Conservation (phyloP, 306 rosid genomes). For the Prunus armeniaca region DNA sequence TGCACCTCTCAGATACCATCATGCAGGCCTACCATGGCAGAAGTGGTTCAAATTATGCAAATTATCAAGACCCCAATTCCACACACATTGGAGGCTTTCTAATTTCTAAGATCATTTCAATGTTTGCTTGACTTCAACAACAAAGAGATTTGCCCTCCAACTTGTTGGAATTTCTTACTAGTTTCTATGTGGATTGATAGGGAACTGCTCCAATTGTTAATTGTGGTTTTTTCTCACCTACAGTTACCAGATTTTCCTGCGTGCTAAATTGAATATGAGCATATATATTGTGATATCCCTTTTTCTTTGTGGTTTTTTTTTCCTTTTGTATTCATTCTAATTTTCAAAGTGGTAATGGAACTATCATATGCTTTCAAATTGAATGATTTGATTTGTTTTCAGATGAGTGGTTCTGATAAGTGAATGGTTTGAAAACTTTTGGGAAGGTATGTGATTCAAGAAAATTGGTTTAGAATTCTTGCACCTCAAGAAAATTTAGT, state of each 20-base stretch:
- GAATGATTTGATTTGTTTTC: background rate
- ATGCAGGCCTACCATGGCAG: conserved; percentile 82
- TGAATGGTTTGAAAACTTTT: background rate
- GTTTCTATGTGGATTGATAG: conserved; percentile 1
- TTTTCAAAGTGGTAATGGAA: background rate
- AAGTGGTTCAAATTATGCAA: conserved; percentile 75
- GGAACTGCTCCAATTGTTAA: background rate
- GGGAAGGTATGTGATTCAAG: no score
- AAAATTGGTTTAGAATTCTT: background rate
- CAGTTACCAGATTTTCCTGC: background rate
- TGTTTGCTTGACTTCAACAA: background rate
- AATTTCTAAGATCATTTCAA: background rate
- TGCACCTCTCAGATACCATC: conserved; percentile 86
- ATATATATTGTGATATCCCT: background rate
- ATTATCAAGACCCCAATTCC: conserved; percentile 81
- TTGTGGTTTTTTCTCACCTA: background rate
- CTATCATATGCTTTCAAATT: background rate
- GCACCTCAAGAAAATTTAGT: background rate
- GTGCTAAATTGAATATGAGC: background rate
- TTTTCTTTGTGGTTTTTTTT: background rate
- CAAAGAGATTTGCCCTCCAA: no score
- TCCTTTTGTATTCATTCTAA: background rate
- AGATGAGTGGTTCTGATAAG: background rate
- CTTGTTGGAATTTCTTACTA: background rate
- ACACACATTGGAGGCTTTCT: conserved; percentile 58